Evolutionary conservation across 2,329 filamentous ascomycete species (phyloP).

Genomic region (Alternaria conjuncta): DNA sequence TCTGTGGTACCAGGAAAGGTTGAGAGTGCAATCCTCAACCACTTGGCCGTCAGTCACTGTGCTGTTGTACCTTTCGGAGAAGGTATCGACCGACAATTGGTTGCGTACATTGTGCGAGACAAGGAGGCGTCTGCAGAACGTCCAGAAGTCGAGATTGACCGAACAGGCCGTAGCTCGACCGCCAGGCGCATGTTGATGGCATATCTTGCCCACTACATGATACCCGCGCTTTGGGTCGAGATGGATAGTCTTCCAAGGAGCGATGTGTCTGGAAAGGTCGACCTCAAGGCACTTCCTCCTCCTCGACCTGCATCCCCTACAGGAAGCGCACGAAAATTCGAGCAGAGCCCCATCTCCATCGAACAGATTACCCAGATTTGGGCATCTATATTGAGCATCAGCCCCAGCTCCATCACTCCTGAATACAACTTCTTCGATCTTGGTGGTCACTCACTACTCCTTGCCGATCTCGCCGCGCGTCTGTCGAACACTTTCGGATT

Average conservation of each 20-base stretch:
- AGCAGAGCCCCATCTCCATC: conserved; percentile 69
- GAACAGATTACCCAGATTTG: conserved; percentile 74
- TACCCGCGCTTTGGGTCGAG: conserved; percentile 78
- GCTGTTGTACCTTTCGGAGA: conserved; percentile 78
- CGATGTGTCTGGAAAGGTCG: conserved; percentile 79
- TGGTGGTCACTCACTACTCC: conserved; percentile 76
- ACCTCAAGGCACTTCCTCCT: conserved; percentile 73
- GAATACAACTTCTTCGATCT: conserved; percentile 83
- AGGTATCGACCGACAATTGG: conserved; percentile 74
- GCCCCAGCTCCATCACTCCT: conserved; percentile 65
- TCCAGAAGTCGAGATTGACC: conserved; percentile 69
- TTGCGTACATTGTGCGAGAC: conserved; percentile 78
- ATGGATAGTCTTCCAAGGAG: conserved; percentile 75
- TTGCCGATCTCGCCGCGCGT: conserved; percentile 78
- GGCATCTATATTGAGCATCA: conserved; percentile 73
- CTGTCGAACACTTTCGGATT: conserved; percentile 75
- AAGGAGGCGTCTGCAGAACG: conserved; percentile 64
- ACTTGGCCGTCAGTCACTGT: conserved; percentile 74
- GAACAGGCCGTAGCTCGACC: conserved; percentile 72
- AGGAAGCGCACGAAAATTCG: conserved; percentile 55
- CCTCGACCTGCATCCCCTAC: conserved; percentile 60
- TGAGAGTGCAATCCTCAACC: conserved; percentile 72
- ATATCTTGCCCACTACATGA: conserved; percentile 82
- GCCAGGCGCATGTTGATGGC: conserved; percentile 69
- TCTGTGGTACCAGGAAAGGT: conserved; percentile 79